Evolutionary conservation across 2,329 filamentous ascomycete genomes (phyloP).

Genomic region (Seiridium cupressi): DNA sequence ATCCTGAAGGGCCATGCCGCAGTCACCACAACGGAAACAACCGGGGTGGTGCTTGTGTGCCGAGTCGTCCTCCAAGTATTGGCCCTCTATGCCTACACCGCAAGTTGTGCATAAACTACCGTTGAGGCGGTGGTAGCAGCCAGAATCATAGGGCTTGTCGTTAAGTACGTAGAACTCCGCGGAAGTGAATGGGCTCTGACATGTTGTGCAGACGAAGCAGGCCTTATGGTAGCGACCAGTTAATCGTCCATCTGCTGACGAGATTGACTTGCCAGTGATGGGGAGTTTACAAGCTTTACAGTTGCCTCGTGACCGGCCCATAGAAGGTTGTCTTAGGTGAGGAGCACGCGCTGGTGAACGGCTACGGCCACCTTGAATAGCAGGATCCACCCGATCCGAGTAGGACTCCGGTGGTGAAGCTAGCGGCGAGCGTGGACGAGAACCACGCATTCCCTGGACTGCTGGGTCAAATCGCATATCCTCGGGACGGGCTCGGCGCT

Average conservation of each 20-base stretch:
- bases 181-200: conserved; percentile 76
- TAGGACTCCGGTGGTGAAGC: conserved; percentile 14
- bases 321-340: conserved; percentile 37
- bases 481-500: conserved; percentile 15
- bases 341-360: conserved; percentile 25
- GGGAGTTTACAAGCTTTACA: conserved; percentile 79
- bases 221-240: conserved; percentile 93
- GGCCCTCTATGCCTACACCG: conserved; percentile 83
- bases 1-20: conserved; percentile 68
- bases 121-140: conserved; percentile 90
- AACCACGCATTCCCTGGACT: conserved; percentile 14
- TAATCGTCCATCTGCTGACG: conserved; percentile 86
- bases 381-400: conserved; percentile 3
- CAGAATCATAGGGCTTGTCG: conserved; percentile 85
- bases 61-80: conserved; percentile 82
- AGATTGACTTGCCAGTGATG: conserved; percentile 90
- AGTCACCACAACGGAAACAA: conserved; percentile 84
- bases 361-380: conserved; percentile 19
- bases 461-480: conserved; percentile 29
- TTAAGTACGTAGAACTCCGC: conserved; percentile 89
- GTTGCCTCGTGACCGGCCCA: conserved; percentile 59
- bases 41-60: conserved; percentile 79
- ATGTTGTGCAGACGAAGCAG: conserved; percentile 90
- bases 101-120: conserved; percentile 81
- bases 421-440: conserved; percentile 6